These are phyloP conservation scores for Talaromyces sp. DNA, from an alignment of 2,329 filamentous ascomycete genomes.

Conservation along the genomic window DNA sequence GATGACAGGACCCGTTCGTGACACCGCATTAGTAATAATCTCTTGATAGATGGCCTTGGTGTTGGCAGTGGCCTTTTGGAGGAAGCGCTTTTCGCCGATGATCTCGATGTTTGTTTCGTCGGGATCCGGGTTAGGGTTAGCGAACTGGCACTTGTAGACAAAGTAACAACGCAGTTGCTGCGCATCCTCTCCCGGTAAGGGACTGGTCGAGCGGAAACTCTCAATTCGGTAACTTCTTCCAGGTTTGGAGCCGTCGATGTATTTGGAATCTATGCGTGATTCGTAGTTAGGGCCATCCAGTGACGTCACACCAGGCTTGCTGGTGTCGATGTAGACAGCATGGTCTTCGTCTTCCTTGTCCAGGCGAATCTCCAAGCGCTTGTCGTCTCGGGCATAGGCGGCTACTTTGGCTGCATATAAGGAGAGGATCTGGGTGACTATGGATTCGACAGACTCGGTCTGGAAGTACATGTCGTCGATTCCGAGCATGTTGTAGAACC, in stretches of 20 bases:
- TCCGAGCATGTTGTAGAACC: slow-evolving; percentile 97
- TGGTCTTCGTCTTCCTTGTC: slow-evolving; percentile 95
- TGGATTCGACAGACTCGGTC: slow-evolving; percentile 79
- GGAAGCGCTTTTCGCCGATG: slow-evolving; percentile 89
- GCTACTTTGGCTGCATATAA: slow-evolving; percentile 96
- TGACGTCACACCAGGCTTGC: slow-evolving; percentile 77
- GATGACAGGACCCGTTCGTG: slow-evolving; percentile 87
- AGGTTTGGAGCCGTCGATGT: slow-evolving; percentile 74
- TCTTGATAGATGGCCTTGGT: slow-evolving; percentile 95
- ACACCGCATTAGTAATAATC: slow-evolving; percentile 81
- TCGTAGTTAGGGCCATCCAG: slow-evolving; percentile 86
- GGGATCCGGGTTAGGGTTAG: slow-evolving; percentile 67
- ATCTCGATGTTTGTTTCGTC: slow-evolving; percentile 86
- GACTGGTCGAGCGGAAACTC: slow-evolving; percentile 89
- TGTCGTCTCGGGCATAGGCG: slow-evolving; percentile 87
- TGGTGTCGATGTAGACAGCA: slow-evolving; percentile 98
- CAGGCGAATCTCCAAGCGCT: slow-evolving; percentile 87
- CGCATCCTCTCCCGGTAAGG: slow-evolving; percentile 70
- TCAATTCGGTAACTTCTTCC: slow-evolving; percentile 85
- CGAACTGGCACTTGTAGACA: slow-evolving; percentile 94
- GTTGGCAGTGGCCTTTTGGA: slow-evolving; percentile 93
- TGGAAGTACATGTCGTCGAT: slow-evolving; percentile 99
- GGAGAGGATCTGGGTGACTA: slow-evolving; percentile 91
- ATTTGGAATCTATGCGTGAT: slow-evolving; percentile 89
- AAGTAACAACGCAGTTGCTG: slow-evolving; percentile 96